These are phyloP conservation scores for Zizania palustris DNA, from an alignment of 202 grass and related monocot genomes.

Conservation along the genomic window DNA sequence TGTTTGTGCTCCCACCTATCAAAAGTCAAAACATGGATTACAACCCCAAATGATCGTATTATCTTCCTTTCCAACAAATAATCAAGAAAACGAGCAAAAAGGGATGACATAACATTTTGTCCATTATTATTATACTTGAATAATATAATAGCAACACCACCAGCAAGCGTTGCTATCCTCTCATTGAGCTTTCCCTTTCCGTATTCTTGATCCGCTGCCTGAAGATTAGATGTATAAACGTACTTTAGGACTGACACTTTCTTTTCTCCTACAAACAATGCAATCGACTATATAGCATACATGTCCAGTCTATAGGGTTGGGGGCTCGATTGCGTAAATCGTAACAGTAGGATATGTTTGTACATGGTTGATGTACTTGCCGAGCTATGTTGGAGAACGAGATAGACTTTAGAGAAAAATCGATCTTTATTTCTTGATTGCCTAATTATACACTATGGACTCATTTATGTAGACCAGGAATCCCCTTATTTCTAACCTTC, in stretches of 20 bases:
- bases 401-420: too few relatives aligned
- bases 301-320: too few relatives aligned
- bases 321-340: too few relatives aligned
- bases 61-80: slow-evolving; percentile 4
- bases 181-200: slow-evolving; percentile 98
- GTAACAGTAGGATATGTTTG: too few relatives aligned
- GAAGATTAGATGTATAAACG: slow-evolving; percentile 16
- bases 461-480: too few relatives aligned
- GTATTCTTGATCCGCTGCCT: slow-evolving; percentile 91
- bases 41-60: not conserved
- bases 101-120: not conserved
- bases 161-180: slow-evolving; percentile 96
- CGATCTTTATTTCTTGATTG: too few relatives aligned
- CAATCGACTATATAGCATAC: not conserved
- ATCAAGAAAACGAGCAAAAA: slow-evolving; percentile 14
- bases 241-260: not conserved
- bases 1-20: slow-evolving; percentile 96
- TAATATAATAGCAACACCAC: slow-evolving; percentile 99
- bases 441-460: too few relatives aligned
- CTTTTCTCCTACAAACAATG: not conserved
- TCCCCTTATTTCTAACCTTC: too few relatives aligned
- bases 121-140: slow-evolving; percentile 64
- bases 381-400: too few relatives aligned
- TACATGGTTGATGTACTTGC: too few relatives aligned
- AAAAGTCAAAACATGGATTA: slow-evolving; percentile 5